A percentile compares a stretch with the other conserved stretches of the same genome.
Evolutionary conservation across 176 grass and related monocot species (phyloP).

Genomic region (Oropetium thomaeum): DNA sequence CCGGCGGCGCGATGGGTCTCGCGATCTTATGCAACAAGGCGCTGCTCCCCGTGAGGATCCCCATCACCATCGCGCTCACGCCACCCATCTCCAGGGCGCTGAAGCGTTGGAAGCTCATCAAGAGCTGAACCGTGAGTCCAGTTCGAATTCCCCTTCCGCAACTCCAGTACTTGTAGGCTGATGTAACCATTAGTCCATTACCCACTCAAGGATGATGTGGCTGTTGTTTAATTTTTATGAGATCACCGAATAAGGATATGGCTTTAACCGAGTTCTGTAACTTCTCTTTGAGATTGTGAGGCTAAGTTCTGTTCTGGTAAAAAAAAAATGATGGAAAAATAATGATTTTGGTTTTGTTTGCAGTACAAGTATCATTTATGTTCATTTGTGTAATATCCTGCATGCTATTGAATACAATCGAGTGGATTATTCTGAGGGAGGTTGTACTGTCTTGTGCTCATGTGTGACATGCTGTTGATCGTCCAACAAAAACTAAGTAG

Average conservation of each 20-base stretch:
- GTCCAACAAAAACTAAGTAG: not conserved
- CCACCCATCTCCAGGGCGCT: slow-evolving; percentile 72
- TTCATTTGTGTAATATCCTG: not conserved
- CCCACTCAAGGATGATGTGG: slow-evolving; percentile 6
- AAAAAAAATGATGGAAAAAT: not conserved
- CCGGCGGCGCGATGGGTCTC: slow-evolving; percentile 68
- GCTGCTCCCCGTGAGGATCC: slow-evolving; percentile 73
- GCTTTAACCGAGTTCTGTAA: not conserved
- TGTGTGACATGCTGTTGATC: not conserved
- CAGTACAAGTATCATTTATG: not conserved
- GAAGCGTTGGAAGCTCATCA: slow-evolving; percentile 68
- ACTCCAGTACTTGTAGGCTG: slow-evolving; percentile 15
- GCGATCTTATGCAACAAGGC: slow-evolving; percentile 95
- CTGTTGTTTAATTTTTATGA: not conserved
- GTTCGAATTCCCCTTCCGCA: slow-evolving; percentile 14
- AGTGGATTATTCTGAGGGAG: not conserved
- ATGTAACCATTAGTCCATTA: too few relatives aligned
- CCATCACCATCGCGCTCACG: slow-evolving; percentile 87
- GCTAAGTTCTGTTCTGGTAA: not conserved
- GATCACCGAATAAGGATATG: not conserved
- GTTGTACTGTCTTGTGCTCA: not conserved
- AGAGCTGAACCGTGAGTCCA: slow-evolving; percentile 55
- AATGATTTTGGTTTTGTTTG: not conserved
- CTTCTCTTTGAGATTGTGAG: not conserved
- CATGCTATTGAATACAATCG: not conserved